Conservation (phyloP, 2,329 filamentous ascomycete genomes). For the Polytolypa hystricis region DNA sequence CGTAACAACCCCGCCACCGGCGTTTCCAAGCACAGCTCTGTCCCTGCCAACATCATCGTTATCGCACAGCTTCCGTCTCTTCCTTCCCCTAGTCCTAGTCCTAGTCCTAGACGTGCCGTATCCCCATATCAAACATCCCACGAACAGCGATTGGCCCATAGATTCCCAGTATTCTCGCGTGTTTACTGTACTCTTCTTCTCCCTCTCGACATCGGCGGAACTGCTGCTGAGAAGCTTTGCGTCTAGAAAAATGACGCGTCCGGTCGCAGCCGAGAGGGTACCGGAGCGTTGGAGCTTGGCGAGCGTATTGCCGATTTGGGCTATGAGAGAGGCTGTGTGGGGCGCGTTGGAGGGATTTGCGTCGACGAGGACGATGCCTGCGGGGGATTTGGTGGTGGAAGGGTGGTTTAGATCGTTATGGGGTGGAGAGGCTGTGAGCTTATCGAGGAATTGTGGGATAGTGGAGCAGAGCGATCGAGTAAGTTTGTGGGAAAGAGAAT, state of each 20-base stretch:
- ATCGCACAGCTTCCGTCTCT: neutral
- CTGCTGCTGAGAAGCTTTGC: conserved; percentile 7
- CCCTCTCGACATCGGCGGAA: neutral
- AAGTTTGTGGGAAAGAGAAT: too few relatives aligned
- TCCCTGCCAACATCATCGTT: neutral
- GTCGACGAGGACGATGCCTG: conserved; percentile 22
- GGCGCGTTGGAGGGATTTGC: conserved; percentile 2
- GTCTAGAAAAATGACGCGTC: conserved; percentile 25
- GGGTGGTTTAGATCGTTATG: too few relatives aligned
- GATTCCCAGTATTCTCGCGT: too few relatives aligned
- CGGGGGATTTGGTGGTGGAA: neutral
- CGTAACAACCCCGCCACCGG: neutral
- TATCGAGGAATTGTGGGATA: conserved; percentile 1
- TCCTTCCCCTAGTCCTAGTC: neutral
- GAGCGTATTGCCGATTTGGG: conserved; percentile 18
- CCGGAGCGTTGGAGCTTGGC: conserved; percentile 12
- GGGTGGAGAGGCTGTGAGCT: neutral
- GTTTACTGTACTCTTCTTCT: conserved; percentile 19
- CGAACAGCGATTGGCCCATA: conserved; percentile 19
- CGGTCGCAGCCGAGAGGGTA: conserved; percentile 9
- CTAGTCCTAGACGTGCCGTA: conserved; percentile 1
- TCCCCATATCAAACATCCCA: conserved; percentile 24
- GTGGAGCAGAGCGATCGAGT: neutral
- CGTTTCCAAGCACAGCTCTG: neutral
- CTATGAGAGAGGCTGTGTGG: conserved; percentile 6